Evolutionary conservation across 1,139 yeast genomes (phyloP).

Genomic region (Geotrichum candidum): DNA sequence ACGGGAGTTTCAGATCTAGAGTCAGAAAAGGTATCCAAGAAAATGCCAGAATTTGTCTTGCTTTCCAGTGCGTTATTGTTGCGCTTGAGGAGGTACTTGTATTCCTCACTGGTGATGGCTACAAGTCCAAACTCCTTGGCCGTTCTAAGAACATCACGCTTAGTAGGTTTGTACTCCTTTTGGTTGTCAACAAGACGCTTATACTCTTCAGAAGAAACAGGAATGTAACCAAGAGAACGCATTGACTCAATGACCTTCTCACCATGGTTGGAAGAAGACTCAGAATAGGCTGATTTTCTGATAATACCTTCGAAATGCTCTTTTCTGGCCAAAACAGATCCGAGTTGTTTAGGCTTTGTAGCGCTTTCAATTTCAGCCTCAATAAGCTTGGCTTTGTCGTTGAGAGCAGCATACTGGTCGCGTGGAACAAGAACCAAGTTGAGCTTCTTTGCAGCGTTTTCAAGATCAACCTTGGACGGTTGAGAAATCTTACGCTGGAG

Average conservation of each 20-base stretch:
- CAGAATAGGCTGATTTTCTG: constrained; percentile 17
- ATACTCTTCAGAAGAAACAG: constrained; percentile 36
- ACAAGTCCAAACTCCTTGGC: constrained; percentile 39
- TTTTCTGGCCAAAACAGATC: constrained; percentile 35
- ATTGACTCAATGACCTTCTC: constrained; percentile 33
- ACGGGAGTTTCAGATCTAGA: constrained; percentile 12
- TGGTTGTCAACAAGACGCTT: constrained; percentile 33
- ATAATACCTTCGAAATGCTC: constrained; percentile 35
- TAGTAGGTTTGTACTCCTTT: constrained; percentile 34
- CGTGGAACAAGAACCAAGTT: constrained; percentile 45
- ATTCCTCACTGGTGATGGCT: constrained; percentile 37
- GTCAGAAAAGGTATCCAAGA: neutral
- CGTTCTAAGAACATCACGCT: constrained; percentile 34
- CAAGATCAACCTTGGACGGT: constrained; percentile 37
- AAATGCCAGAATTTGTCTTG: constrained; percentile 16
- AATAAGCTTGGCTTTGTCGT: constrained; percentile 13
- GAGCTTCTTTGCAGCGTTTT: constrained; percentile 44
- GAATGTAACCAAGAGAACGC: constrained; percentile 34
- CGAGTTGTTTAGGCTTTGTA: constrained; percentile 19
- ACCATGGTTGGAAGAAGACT: constrained; percentile 24
- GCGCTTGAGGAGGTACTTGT: constrained; percentile 27
- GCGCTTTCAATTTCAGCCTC: constrained; percentile 4
- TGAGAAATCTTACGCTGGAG: constrained; percentile 12
- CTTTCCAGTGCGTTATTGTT: constrained; percentile 14
- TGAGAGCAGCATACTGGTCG: constrained; percentile 37